phyloP scores from a whole-genome alignment of 768 basidiomycete genomes.

The Cystobasidium ongulense region DNA sequence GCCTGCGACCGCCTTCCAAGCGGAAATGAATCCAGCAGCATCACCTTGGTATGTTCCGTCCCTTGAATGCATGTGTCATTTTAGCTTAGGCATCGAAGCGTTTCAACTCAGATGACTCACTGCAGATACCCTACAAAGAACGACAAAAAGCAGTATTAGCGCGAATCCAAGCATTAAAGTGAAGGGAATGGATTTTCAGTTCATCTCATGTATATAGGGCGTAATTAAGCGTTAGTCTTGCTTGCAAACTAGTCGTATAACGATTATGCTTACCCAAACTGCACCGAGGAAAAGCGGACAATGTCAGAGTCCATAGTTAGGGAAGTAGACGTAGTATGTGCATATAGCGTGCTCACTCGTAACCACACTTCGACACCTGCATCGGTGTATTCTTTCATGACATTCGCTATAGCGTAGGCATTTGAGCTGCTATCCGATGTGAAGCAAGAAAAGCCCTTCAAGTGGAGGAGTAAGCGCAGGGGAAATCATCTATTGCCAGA shows the following conservation, averaged over 20 bases:
- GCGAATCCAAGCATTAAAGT: not conserved
- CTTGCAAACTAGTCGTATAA: no score
- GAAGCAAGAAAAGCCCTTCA: slow-evolving; percentile 38
- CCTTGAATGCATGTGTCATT: not conserved
- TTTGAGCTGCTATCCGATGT: slow-evolving; percentile 38
- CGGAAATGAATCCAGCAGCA: slow-evolving; percentile 39
- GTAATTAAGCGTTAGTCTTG: no score
- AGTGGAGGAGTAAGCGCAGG: slow-evolving; percentile 9
- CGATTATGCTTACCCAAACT: no score
- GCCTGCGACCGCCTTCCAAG: slow-evolving; percentile 39
- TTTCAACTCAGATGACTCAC: no score
- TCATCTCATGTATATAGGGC: no score
- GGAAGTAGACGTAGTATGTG: no score
- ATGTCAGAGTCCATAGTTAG: no score
- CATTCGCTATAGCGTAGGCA: slow-evolving; percentile 39
- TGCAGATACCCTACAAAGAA: not conserved
- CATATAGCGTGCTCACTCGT: slow-evolving; percentile 33
- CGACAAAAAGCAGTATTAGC: not conserved
- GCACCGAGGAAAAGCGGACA: not conserved
- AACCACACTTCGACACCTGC: slow-evolving; percentile 42
- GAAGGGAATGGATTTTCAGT: no score
- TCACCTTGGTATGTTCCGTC: slow-evolving; percentile 39
- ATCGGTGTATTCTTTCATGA: slow-evolving; percentile 43
- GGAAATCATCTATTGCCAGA: no score
- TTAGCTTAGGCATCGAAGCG: not conserved